A percentile compares a stretch with the other conserved stretches of the same genome.
Evolutionary conservation across 2,329 filamentous ascomycete species (phyloP).

Genomic region (Coniella vitis): DNA sequence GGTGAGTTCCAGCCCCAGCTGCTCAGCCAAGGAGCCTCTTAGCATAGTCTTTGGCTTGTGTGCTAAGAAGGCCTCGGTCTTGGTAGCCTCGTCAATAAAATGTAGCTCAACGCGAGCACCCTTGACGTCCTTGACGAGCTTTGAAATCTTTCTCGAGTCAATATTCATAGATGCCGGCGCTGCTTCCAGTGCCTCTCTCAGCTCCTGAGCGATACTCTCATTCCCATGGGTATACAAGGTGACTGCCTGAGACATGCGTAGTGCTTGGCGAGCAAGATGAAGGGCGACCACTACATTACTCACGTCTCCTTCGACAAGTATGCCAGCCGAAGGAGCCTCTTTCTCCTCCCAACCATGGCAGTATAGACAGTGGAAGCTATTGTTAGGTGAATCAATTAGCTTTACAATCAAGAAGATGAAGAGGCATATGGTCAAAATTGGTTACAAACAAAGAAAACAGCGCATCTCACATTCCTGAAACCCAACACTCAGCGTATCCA

Average conservation of each 20-base stretch:
- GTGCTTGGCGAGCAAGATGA: neutral
- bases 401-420: too few species aligned
- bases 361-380: conserved; percentile 52
- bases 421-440: too few species aligned
- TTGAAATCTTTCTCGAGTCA: conserved; percentile 1
- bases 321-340: conserved; percentile 35
- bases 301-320: conserved; percentile 20
- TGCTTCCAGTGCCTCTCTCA: neutral
- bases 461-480: conserved; percentile 43
- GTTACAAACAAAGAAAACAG: too few species aligned
- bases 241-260: neutral
- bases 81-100: conserved; percentile 7
- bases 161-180: conserved; percentile 4
- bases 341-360: conserved; percentile 55
- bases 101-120: neutral
- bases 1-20: conserved; percentile 6
- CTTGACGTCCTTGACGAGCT: neutral
- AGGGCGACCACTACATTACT: neutral
- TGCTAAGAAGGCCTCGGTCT: conserved; percentile 4
- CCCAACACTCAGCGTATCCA: conserved; percentile 40
- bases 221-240: conserved; percentile 6
- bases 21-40: conserved; percentile 5
- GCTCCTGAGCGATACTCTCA: conserved; percentile 1
- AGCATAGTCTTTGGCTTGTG: conserved; percentile 5
- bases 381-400: too few species aligned